Base-by-base conservation (phyloP, 192 early-diverging fungal species). In the Chytriomyces hyalinus region DNA sequence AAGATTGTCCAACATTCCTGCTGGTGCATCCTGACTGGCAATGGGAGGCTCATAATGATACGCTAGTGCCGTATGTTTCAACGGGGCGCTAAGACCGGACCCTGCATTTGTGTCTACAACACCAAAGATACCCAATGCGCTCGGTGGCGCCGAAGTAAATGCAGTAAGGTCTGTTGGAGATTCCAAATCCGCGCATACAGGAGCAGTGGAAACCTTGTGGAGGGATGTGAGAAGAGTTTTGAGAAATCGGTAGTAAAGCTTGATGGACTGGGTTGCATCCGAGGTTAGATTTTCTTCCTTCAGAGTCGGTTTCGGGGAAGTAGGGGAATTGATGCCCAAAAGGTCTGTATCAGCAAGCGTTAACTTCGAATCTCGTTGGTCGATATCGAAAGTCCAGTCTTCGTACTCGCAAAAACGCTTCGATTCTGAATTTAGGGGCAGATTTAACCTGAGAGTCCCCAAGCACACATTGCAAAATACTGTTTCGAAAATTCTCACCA, bases 341-440 rank as follows among this genome's bases (percentile, higher is more conserved):
- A 65, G 17, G 44, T 13, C 72, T 2, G 47, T 48, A 10, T 57
- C 69, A 57, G 36, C 46, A 17, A 47, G 61, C n/a, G 43, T 49
- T 24, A 57, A 28, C 48, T 61, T 68, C 36, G 59, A 44, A 51
- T 70, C 71, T 17, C 69, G 65, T 59, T 66, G 76, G 46, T 92
- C 89, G 7, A 82, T 75, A 65, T 93, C 90, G 10, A 92, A 84
- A 4, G 86, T 81, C 92, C 92, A 94, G 49, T 93, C 91, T 80
- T 94, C 92, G 67, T 91, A 85, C 50, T 80, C 79, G 69, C 89
- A 86, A 74, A 94, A 93, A n/a, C 81, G 84, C 61, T 87, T 84
- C 17, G 92, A 92, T 78, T 93, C 93, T 92, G 72, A 36, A 60
- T 65, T 36, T 2, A 36, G 36, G 36, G 36, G 36, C 36, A 36